Conservation (phyloP, 495 filamentous ascomycete species). For the Xanthoparmelia taractica region DNA sequence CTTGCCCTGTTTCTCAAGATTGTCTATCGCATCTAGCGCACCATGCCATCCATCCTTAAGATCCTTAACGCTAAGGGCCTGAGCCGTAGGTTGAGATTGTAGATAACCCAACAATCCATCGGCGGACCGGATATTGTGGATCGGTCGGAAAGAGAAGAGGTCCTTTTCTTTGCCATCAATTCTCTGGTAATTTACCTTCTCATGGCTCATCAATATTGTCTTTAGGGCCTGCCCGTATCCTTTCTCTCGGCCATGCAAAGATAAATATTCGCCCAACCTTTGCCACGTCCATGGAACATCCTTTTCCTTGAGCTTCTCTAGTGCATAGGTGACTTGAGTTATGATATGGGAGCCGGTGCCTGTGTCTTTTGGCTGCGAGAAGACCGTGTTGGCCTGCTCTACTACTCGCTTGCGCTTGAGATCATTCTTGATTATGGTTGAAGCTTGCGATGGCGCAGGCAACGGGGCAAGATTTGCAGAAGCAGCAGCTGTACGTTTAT, state of each 20-base stretch:
- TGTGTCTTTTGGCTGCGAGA: conserved; percentile 70
- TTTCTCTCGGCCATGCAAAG: conserved; percentile 47
- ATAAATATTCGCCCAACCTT: conserved; percentile 72
- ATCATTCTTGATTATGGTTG: conserved; percentile 40
- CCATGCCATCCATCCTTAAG: conserved; percentile 91
- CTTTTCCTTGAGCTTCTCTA: conserved; percentile 77
- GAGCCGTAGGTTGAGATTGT: conserved; percentile 70
- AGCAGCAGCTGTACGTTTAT: conserved; percentile 37
- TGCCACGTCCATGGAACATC: conserved; percentile 58
- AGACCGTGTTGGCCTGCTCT: conserved; percentile 51
- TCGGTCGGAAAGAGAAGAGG: conserved; percentile 69
- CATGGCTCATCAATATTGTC: conserved; percentile 47
- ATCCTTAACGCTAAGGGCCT: conserved; percentile 73
- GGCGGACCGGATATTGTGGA: conserved; percentile 65
- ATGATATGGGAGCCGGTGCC: conserved; percentile 71
- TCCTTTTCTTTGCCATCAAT: conserved; percentile 52
- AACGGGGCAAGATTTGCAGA: conserved; percentile 32
- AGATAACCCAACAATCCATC: conserved; percentile 71
- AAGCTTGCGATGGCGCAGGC: conserved; percentile 35
- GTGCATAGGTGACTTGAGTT: conserved; percentile 75
- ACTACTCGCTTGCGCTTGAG: conserved; percentile 54
- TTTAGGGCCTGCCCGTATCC: conserved; percentile 41
- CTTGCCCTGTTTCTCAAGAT: conserved; percentile 69
- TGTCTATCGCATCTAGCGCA: conserved; percentile 65
- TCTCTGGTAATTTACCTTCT: conserved; percentile 62